Conservation (phyloP, 768 basidiomycete species). For the Agrocybe pediades region DNA sequence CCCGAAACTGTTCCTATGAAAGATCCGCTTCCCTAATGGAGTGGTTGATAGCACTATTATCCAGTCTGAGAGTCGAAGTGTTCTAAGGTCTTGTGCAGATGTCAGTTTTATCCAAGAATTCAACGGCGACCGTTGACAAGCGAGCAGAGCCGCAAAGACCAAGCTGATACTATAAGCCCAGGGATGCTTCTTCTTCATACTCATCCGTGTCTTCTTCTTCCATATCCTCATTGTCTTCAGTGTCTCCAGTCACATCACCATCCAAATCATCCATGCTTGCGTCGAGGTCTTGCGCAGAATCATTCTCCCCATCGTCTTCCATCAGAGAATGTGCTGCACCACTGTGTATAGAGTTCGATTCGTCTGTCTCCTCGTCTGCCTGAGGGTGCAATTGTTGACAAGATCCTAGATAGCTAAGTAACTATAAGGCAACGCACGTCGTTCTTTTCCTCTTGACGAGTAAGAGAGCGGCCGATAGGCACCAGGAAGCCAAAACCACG, state of each 20-base stretch:
- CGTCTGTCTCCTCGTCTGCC: constrained; percentile 54
- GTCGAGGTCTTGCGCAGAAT: constrained; percentile 56
- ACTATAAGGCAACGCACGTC: too few species aligned
- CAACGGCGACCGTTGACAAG: background rate
- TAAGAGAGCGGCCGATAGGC: constrained; percentile 73
- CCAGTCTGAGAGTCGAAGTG: too few species aligned
- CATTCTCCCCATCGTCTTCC: constrained; percentile 53
- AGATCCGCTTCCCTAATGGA: too few species aligned
- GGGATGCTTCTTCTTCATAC: constrained; percentile 48
- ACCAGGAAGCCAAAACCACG: constrained; percentile 69
- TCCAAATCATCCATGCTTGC: constrained; percentile 63
- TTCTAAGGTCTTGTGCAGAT: background rate
- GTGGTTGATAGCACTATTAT: too few species aligned
- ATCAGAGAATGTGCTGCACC: constrained; percentile 41
- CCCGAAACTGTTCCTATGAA: too few species aligned
- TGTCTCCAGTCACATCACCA: constrained; percentile 47
- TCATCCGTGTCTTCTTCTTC: constrained; percentile 53
- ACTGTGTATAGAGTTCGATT: constrained; percentile 42
- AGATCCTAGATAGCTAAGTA: too few species aligned
- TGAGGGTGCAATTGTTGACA: too few species aligned
- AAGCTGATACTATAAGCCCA: too few species aligned
- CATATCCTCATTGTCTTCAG: constrained; percentile 42
- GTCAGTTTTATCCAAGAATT: background rate
- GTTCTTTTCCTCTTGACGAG: constrained; percentile 83
- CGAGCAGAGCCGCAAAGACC: background rate